These are phyloP conservation scores for Metschnikowia koreensis DNA, from an alignment of 805 yeast species.

Conservation along the genomic window DNA sequence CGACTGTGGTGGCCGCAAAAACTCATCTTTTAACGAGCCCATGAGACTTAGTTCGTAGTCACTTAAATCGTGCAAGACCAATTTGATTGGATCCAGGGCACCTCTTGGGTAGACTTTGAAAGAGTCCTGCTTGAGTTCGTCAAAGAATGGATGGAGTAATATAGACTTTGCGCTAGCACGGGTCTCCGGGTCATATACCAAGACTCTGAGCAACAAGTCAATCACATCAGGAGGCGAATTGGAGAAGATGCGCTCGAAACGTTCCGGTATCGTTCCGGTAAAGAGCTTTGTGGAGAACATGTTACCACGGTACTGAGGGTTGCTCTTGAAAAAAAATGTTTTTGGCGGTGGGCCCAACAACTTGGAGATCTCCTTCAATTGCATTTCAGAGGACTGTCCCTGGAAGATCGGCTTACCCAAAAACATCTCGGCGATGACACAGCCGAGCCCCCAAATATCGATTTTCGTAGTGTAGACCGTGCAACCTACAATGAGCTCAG, in stretches of 20 bases:
- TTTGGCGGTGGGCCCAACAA: constrained; percentile 82
- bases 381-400: constrained; percentile 86
- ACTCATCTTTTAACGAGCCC: constrained; percentile 38
- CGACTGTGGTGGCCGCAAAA: constrained; percentile 14
- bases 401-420: constrained; percentile 94
- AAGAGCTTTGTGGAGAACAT: constrained; percentile 65
- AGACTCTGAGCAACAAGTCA: constrained; percentile 74
- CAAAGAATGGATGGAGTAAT: constrained; percentile 84
- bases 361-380: constrained; percentile 86
- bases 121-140: constrained; percentile 66
- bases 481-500: constrained; percentile 91
- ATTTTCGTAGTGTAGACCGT: constrained; percentile 84
- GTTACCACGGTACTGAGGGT: constrained; percentile 75
- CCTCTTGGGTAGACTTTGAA: constrained; percentile 59
- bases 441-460: constrained; percentile 97
- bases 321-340: constrained; percentile 68
- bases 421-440: constrained; percentile 92
- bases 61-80: constrained; percentile 67
- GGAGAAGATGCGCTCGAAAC: constrained; percentile 48
- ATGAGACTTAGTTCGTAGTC: constrained; percentile 59
- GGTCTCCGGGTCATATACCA: constrained; percentile 86
- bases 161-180: constrained; percentile 81
- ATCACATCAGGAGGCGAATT: constrained; percentile 83
- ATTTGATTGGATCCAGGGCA: constrained; percentile 34
- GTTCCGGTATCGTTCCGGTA: constrained; percentile 50